Base-by-base conservation (phyloP, 768 basidiomycete genomes). In the Psilocybe tampanensis region DNA sequence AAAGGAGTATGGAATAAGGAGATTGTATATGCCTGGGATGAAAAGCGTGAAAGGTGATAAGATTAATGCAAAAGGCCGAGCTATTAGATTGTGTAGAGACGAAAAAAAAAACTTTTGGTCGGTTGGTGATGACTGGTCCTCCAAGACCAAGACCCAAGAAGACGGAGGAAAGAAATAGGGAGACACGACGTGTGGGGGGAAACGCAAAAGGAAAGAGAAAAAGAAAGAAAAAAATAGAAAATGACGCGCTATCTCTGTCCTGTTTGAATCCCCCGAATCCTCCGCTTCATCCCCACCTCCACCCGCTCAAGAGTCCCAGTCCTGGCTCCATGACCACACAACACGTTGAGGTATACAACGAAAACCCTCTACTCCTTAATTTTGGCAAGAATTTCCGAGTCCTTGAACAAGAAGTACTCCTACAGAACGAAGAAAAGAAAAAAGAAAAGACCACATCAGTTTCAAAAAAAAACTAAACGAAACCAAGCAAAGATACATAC, bases 331-430 rank as follows among this genome's bases (percentile, higher is more conserved):
- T 24, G 34, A 24, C 8, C 8, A 1, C 7, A 21, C 12, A 47
- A n/a, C n/a, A n/a, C n/a, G n/a, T n/a, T n/a, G 44, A n/a, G 41
- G 50, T 5, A 13, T 18, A 8, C 41, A 2, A 21, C 8, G 17
- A 47, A 13, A 29, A 9, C 29, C 24, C 6, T 72, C 75, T 82
- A 97, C 80, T 97, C 95, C 72, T 89, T 83, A 67, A 98, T 94
- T 80, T 95, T 97, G 57, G 96, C 96, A 52, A 98, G 83, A 70
- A 99, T 97, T 69, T 98, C 95, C 22, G 85, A 73, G 75, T 98
- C 96, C 76, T 88, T 91, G 88, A 95, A 98, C 56, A 99, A 76
- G 80, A 83, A 90, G 76, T 90, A 99, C 70, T 99, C 96, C 95
- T 98, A 65, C 8, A 58, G n/a, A 26, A 52, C n/a, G 39, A 54